These are phyloP conservation scores for Phaeosphaeriaceae sp. DNA, from an alignment of 2,329 filamentous ascomycete species.

Conservation along the genomic window DNA sequence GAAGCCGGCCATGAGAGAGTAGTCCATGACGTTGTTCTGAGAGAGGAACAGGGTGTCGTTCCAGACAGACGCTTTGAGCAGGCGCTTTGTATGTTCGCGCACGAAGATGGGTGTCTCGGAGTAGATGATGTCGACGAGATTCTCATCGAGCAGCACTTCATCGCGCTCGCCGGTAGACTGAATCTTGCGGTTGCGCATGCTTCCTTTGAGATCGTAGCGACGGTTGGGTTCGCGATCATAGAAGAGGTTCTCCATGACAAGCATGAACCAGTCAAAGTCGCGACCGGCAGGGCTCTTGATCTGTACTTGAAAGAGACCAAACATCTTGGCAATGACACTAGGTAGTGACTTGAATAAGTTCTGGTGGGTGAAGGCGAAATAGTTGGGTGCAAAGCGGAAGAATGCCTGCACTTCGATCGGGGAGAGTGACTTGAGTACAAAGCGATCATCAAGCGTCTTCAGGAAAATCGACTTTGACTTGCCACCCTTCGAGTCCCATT, in stretches of 20 bases:
- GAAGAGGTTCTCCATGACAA: constrained; percentile 98
- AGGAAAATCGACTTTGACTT: constrained; percentile 98
- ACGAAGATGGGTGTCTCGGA: constrained; percentile 89
- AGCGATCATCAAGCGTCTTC: constrained; percentile 92
- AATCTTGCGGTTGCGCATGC: constrained; percentile 98
- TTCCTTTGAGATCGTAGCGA: constrained; percentile 88
- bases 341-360: constrained; percentile 92
- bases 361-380: constrained; percentile 97
- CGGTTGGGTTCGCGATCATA: constrained; percentile 91
- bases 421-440: constrained; percentile 90
- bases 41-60: constrained; percentile 97
- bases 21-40: constrained; percentile 98
- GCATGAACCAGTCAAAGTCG: constrained; percentile 91
- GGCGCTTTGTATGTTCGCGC: constrained; percentile 93
- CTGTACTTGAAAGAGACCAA: constrained; percentile 95
- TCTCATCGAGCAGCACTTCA: constrained; percentile 95
- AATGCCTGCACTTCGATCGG: constrained; percentile 93
- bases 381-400: constrained; percentile 92
- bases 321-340: constrained; percentile 98
- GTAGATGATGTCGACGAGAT: constrained; percentile 99
- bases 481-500: constrained; percentile 97
- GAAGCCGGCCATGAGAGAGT: constrained; percentile 97
- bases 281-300: constrained; percentile 96
- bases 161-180: constrained; percentile 94
- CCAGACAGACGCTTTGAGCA: constrained; percentile 90